Conservation (phyloP, 768 basidiomycete species). For the Auricularia sp. region DNA sequence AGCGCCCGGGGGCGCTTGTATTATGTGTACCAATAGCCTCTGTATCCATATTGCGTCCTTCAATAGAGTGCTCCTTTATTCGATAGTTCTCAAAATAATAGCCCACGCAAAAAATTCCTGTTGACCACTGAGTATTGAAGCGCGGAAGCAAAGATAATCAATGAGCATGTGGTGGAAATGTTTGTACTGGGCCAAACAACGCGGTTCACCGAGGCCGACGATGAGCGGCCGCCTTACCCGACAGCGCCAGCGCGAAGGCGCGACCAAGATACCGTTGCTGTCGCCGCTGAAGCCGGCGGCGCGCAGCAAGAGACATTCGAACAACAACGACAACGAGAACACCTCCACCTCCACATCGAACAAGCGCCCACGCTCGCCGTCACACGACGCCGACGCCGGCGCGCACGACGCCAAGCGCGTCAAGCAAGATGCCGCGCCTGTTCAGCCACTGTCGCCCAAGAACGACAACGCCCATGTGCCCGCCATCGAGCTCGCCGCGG, state of each 20-base stretch:
- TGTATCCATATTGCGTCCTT: too few species aligned
- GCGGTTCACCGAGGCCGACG: background rate
- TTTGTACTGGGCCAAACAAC: background rate
- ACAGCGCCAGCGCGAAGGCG: background rate
- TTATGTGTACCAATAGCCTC: too few species aligned
- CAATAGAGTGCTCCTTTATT: too few species aligned
- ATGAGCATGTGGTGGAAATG: too few species aligned
- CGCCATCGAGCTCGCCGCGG: background rate
- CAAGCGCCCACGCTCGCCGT: background rate
- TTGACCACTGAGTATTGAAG: too few species aligned
- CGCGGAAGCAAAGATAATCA: too few species aligned
- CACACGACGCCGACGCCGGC: background rate
- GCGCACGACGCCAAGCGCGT: background rate
- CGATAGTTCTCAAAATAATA: too few species aligned
- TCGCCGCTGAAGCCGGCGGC: background rate
- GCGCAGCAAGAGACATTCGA: background rate
- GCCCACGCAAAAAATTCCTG: too few species aligned
- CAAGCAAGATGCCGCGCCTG: background rate
- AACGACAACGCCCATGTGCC: background rate
- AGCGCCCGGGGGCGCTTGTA: too few species aligned
- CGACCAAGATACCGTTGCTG: background rate
- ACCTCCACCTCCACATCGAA: background rate
- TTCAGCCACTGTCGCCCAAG: background rate
- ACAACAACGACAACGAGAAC: background rate
- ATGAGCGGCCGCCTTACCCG: background rate